phyloP scores from a whole-genome alignment of 768 basidiomycete species.

The Auricularia auricula-judae region DNA sequence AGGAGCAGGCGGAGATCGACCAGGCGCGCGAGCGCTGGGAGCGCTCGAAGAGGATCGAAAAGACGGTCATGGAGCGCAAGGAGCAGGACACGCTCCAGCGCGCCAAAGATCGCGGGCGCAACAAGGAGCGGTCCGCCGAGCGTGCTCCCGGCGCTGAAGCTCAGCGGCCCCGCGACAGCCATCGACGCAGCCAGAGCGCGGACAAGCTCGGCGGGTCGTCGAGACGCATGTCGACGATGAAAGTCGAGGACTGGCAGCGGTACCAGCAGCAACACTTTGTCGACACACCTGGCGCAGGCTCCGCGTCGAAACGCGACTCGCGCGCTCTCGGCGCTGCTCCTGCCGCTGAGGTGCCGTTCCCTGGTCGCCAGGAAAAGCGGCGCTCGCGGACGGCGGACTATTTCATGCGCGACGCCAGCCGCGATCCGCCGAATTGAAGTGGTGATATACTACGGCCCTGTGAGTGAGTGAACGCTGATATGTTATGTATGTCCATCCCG shows the following conservation, averaged over 20 bases:
- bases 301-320: neutral
- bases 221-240: constrained; percentile 60
- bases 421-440: neutral
- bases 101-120: constrained; percentile 41
- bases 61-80: constrained; percentile 57
- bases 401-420: neutral
- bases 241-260: constrained; percentile 80
- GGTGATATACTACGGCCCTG: neutral
- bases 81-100: constrained; percentile 49
- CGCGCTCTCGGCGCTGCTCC: neutral
- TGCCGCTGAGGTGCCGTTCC: neutral
- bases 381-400: neutral
- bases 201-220: constrained; percentile 48
- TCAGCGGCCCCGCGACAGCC: constrained; percentile 17
- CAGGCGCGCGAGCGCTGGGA: constrained; percentile 81
- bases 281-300: neutral
- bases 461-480: neutral
- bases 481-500: neutral
- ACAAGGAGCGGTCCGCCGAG: constrained; percentile 30
- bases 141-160: constrained; percentile 3
- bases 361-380: neutral
- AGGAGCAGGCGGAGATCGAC: constrained; percentile 62
- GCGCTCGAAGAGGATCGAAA: constrained; percentile 59
- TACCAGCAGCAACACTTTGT: constrained; percentile 34
- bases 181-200: constrained; percentile 49